Evolutionary conservation across 2,329 filamentous ascomycete species (phyloP).

Genomic region (Xylariaceae sp.): DNA sequence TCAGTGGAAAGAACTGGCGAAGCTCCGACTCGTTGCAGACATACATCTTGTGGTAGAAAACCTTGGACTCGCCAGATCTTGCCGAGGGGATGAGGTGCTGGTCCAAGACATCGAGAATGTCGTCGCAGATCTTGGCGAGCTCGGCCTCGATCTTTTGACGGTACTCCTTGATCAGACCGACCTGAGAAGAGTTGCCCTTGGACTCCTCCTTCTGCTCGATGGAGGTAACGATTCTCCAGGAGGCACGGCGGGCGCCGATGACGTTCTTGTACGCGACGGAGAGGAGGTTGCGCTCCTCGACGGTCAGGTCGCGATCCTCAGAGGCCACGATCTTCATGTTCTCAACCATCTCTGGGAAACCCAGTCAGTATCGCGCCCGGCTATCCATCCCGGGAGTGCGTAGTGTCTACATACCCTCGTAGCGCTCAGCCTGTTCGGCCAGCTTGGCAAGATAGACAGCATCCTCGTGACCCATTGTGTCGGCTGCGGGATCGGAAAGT

Average conservation of each 20-base stretch:
- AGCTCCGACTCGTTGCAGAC: too few species aligned
- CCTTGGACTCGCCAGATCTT: conserved; percentile 95
- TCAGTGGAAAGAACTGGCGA: conserved; percentile 4
- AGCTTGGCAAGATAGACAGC: conserved; percentile 99
- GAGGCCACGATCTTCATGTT: conserved; percentile 99
- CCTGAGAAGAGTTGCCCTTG: conserved; percentile 95
- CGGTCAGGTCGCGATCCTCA: conserved; percentile 72
- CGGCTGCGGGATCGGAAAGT: conserved; percentile 21
- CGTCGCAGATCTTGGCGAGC: conserved; percentile 96
- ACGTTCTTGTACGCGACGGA: conserved; percentile 99
- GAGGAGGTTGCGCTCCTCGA: conserved; percentile 97
- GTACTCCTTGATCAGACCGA: conserved; percentile 90
- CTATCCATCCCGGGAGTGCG: too few species aligned
- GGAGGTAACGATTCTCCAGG: conserved; percentile 98
- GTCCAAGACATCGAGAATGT: conserved; percentile 92
- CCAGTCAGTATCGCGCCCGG: too few species aligned
- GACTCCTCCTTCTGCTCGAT: conserved; percentile 99
- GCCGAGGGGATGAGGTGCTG: conserved; percentile 91
- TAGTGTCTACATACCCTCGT: conserved; percentile 95
- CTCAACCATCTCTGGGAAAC: conserved; percentile 99
- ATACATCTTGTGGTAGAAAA: conserved; percentile 99
- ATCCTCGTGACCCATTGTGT: conserved; percentile 98
- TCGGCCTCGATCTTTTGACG: conserved; percentile 97
- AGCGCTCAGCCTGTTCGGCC: conserved; percentile 99
- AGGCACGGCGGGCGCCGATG: conserved; percentile 93